Evolutionary conservation across 140 eudicot genomes (phyloP).

Genomic region (Flaveria floridana): DNA sequence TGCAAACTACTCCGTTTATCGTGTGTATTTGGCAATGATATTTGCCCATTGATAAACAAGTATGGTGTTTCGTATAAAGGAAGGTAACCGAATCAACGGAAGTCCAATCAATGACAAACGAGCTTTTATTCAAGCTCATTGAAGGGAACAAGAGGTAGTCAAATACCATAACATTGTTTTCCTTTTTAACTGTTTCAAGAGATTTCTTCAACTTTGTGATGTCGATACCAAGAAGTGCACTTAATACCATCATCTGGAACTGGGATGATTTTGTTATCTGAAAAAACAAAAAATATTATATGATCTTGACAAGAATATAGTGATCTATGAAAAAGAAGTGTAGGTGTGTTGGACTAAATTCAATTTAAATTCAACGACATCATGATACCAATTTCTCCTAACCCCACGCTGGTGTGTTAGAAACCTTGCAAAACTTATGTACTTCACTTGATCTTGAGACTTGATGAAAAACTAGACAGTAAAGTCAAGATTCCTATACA

Average conservation of each 20-base stretch:
- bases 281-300: background rate
- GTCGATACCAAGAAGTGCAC: constrained; percentile 46
- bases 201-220: constrained; percentile 33
- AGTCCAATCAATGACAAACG: constrained; percentile 51
- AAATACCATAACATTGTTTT: constrained; percentile 17
- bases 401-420: no score
- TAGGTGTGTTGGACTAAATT: background rate
- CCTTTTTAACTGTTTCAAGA: background rate
- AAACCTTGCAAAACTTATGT: no score
- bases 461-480: background rate
- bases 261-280: constrained; percentile 51
- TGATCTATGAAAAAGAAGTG: background rate
- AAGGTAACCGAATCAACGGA: constrained; percentile 44
- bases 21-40: constrained; percentile 38
- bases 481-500: background rate
- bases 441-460: no score
- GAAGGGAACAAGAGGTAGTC: constrained; percentile 78
- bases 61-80: background rate
- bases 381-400: no score
- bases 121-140: constrained; percentile 13
- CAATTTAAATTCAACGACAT: no score
- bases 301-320: background rate
- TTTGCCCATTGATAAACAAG: constrained; percentile 24
- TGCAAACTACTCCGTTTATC: constrained; percentile 45
- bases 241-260: constrained; percentile 53